phyloP scores from a whole-genome alignment of 2,329 filamentous ascomycete genomes.

The Fusarium brevicatenulatum region DNA sequence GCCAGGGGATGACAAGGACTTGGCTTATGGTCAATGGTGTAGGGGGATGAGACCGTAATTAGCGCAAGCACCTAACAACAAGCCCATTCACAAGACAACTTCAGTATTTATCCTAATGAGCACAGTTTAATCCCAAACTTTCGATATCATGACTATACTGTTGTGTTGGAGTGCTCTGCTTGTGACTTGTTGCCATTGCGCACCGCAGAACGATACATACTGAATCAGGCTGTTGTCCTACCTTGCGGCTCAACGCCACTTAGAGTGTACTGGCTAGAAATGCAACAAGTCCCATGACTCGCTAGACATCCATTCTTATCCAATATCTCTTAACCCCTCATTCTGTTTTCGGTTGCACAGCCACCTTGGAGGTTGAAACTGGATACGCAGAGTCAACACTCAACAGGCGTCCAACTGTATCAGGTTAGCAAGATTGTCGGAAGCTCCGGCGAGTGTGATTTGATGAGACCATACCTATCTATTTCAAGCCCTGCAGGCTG shows the following conservation, averaged over 20 bases:
- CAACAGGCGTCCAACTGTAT: not conserved
- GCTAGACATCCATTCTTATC: accelerated
- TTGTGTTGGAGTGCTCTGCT: accelerated
- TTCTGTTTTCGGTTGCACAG: not conserved
- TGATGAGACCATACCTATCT: too few species aligned
- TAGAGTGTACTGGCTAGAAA: not conserved
- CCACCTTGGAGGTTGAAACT: not conserved
- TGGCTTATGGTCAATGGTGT: accelerated
- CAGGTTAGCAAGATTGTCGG: too few species aligned
- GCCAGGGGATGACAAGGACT: not conserved
- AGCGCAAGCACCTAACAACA: not conserved
- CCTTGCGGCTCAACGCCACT: accelerated
- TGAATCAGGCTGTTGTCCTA: accelerated
- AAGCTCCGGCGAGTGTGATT: too few species aligned
- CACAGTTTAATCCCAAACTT: accelerated
- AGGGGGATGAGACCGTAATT: too few species aligned
- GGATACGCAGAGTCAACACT: accelerated
- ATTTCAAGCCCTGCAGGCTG: too few species aligned
- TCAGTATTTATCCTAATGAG: accelerated
- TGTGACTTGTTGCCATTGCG: not conserved
- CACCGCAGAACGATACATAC: not conserved
- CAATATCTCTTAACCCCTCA: accelerated
- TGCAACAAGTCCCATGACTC: not conserved
- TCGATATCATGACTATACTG: accelerated
- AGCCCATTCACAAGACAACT: too few species aligned